phyloP scores from a whole-genome alignment of 169 alveolate species.

The Babesia ovis region DNA sequence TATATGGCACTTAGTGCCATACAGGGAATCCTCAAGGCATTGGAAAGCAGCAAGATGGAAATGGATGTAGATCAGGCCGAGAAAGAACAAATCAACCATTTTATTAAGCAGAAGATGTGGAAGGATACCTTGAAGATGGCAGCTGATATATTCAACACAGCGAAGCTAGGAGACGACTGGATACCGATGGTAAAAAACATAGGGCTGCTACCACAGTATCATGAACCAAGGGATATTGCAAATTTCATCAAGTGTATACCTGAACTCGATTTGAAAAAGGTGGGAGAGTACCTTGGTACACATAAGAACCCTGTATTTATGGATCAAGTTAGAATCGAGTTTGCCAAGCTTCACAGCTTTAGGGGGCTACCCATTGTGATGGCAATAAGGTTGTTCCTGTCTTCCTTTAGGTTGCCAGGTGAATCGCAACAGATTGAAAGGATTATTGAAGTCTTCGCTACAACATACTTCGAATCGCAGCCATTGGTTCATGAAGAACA shows the following conservation, averaged over 20 bases:
- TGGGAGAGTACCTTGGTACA: conserved; percentile 79
- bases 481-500: conserved; percentile 37
- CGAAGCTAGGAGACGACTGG: conserved; percentile 56
- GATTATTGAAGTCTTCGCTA: conserved; percentile 84
- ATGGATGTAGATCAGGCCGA: not conserved
- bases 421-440: conserved; percentile 91
- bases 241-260: conserved; percentile 70
- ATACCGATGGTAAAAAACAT: conserved; percentile 42
- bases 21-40: conserved; percentile 28
- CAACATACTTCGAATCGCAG: conserved; percentile 77
- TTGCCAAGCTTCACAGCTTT: conserved; percentile 78
- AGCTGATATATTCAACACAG: conserved; percentile 32
- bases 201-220: conserved; percentile 64
- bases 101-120: conserved; percentile 25
- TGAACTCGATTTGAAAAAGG: conserved; percentile 71
- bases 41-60: conserved; percentile 8
- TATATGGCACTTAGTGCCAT: conserved; percentile 34
- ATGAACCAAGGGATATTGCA: conserved; percentile 68
- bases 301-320: conserved; percentile 69
- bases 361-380: conserved; percentile 81
- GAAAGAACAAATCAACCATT: not conserved
- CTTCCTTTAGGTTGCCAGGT: conserved; percentile 88
- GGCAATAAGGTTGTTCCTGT: conserved; percentile 81
- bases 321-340: conserved; percentile 75
- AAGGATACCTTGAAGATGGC: conserved; percentile 41